Conservation (phyloP, 768 basidiomycete species). For the Hygrophorus russula region DNA sequence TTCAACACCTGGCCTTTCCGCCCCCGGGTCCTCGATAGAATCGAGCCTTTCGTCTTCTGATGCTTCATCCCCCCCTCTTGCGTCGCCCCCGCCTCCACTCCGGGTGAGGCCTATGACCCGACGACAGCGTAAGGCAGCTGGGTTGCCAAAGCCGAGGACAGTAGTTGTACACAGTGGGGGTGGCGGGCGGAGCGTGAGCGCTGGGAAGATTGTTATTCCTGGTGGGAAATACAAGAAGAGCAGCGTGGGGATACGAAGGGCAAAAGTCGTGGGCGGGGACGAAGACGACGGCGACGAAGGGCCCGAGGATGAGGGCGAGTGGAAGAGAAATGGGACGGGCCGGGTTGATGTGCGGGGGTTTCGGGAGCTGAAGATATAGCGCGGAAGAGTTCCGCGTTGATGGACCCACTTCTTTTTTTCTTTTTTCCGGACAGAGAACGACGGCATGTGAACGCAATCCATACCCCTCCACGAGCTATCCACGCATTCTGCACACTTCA, state of each 20-base stretch:
- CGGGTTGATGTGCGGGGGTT: slow-evolving; percentile 70
- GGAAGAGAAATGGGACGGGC: slow-evolving; percentile 61
- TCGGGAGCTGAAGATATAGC: slow-evolving; percentile 58
- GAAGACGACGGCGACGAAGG: slow-evolving; percentile 22
- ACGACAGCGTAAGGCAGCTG: slow-evolving; percentile 57
- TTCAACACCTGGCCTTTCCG: slow-evolving; percentile 32
- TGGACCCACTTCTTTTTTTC: too few relatives aligned
- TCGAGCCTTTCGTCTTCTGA: slow-evolving; percentile 6
- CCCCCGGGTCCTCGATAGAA: slow-evolving; percentile 15
- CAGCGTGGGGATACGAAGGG: slow-evolving; percentile 10
- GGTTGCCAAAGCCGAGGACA: slow-evolving; percentile 45
- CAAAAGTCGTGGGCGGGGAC: slow-evolving; percentile 15
- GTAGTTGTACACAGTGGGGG: slow-evolving; percentile 18
- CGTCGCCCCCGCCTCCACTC: slow-evolving; percentile 14
- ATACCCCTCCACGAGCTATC: too few relatives aligned
- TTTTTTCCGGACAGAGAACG: too few relatives aligned
- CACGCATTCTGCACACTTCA: too few relatives aligned
- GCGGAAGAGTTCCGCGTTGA: not conserved
- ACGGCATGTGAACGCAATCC: too few relatives aligned
- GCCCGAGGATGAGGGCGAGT: slow-evolving; percentile 17
- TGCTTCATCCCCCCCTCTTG: slow-evolving; percentile 8
- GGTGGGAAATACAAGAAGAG: slow-evolving; percentile 36
- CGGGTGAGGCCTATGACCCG: slow-evolving; percentile 36
- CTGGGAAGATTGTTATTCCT: slow-evolving; percentile 60
- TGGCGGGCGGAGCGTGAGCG: slow-evolving; percentile 26